A percentile compares a stretch with the other conserved stretches of the same genome.
These are phyloP conservation scores for Diaporthe citriasiana DNA, from an alignment of 2,329 filamentous ascomycete species.

Conservation along the genomic window DNA sequence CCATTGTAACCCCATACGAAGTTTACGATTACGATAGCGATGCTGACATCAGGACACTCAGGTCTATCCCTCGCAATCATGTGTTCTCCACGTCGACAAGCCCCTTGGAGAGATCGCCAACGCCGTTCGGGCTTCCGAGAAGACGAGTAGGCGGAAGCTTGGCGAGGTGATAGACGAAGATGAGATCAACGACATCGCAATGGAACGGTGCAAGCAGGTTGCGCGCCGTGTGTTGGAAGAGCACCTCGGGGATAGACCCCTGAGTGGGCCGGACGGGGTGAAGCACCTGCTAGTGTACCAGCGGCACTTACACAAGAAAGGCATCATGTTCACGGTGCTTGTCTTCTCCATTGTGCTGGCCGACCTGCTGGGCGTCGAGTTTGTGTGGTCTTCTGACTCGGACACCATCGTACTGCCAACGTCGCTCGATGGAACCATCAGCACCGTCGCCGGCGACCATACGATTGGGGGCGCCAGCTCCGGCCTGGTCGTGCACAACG, in stretches of 20 bases:
- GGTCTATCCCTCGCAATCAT: slow-evolving; percentile 46
- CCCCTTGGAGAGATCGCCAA: slow-evolving; percentile 49
- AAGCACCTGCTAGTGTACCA: slow-evolving; percentile 50
- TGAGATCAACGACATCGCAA: slow-evolving; percentile 34
- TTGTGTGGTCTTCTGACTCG: slow-evolving; percentile 55
- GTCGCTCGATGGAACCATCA: slow-evolving; percentile 49
- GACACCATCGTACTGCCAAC: slow-evolving; percentile 52
- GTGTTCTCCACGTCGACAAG: slow-evolving; percentile 47
- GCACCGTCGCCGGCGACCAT: slow-evolving; percentile 50
- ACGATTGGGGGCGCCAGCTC: slow-evolving; percentile 52
- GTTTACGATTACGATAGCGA: not conserved
- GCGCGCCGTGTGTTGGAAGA: slow-evolving; percentile 27
- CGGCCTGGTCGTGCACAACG: slow-evolving; percentile 53
- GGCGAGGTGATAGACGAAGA: slow-evolving; percentile 22
- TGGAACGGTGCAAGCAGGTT: slow-evolving; percentile 32
- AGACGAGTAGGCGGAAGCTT: slow-evolving; percentile 3
- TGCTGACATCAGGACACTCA: slow-evolving; percentile 23
- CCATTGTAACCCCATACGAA: not conserved
- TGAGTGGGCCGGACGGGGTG: slow-evolving; percentile 24
- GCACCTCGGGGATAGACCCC: not conserved
- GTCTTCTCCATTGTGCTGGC: slow-evolving; percentile 52
- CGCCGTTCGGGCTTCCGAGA: slow-evolving; percentile 41
- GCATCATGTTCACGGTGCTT: slow-evolving; percentile 55
- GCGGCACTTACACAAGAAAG: slow-evolving; percentile 55
- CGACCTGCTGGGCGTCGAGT: slow-evolving; percentile 51